Evolutionary conservation across 306 rosid genomes (phyloP), one percentile per base, ranked within the genome.

Genomic region (Cucurbita argyrosperma): DNA sequence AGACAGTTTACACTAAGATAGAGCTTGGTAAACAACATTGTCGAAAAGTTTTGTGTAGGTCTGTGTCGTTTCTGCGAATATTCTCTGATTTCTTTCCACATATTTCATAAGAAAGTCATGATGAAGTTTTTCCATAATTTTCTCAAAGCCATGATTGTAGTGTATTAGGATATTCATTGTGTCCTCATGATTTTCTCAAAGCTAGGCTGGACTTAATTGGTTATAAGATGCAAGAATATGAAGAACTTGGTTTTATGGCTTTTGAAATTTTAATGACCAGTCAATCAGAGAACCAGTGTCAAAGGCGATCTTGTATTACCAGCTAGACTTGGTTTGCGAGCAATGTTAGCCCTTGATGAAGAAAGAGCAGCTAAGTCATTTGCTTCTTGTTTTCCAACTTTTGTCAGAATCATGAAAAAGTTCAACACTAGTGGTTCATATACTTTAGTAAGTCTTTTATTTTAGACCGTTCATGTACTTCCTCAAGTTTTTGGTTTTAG

Each of bases 401-500:
- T 92, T 76, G 98, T 90, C 79, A 92, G 90, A 84, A 88, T 88
- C 82, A 92, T 92, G 96, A 92, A 90, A 71, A 89, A 64, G 87
- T 92, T 92, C 88, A 92, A 92, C 80, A 84, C 88, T 73, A 84
- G 96, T 38, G 96, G 98, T 76, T 92, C 96, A 76, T 87, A 84
- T 86, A 92, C 98, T 47, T 78, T 92, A 90, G 98, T 86, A 81
- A 87, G 92, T 80, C 76, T 77, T 73, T 39, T 70, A 26, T 79
- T 74, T 21, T 72, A n/a, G 46, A 71, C 78, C 54, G 54, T 45
- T 53, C 39, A n/a, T 52, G 9, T 74, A 76, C 23, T 49, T 7
- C 0, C 7, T 56, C 9, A 56, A 56, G 62, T 56, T 56, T 56
- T 6, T 10, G 38, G 62, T 56, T 23, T 23, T 4, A 57, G 38